Percentiles rank a stretch among this genome's conserved stretches.
phyloP scores from a whole-genome alignment of 768 basidiomycete species.

The Pleurotus citrinopileatus region DNA sequence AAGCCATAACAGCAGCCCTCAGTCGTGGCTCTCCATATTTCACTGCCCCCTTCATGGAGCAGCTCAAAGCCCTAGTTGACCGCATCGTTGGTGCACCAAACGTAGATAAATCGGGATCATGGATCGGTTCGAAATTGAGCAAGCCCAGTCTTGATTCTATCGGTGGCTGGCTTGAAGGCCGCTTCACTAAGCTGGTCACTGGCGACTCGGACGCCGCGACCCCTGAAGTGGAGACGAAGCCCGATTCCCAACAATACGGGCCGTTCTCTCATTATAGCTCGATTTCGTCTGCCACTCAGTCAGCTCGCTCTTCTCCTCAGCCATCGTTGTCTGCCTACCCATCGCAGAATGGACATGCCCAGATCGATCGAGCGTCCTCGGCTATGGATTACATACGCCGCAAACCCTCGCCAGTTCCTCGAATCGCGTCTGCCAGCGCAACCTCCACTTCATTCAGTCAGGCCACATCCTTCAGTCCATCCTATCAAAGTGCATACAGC shows the following conservation, averaged over 20 bases:
- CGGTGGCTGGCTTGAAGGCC: slow-evolving; percentile 88
- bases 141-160: slow-evolving; percentile 92
- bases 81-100: slow-evolving; percentile 72
- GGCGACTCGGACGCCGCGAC: slow-evolving; percentile 72
- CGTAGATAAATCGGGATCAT: slow-evolving; percentile 75
- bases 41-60: slow-evolving; percentile 63
- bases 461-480: slow-evolving; percentile 29
- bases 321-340: slow-evolving; percentile 66
- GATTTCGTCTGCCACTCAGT: slow-evolving; percentile 79
- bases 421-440: slow-evolving; percentile 51
- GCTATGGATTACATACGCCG: slow-evolving; percentile 72
- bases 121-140: slow-evolving; percentile 83
- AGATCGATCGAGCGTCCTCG: slow-evolving; percentile 72
- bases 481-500: slow-evolving; percentile 19
- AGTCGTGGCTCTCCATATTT: slow-evolving; percentile 64
- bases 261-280: slow-evolving; percentile 93
- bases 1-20: slow-evolving; percentile 75
- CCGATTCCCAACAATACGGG: slow-evolving; percentile 52
- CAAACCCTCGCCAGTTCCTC: slow-evolving; percentile 51
- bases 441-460: slow-evolving; percentile 50
- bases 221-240: slow-evolving; percentile 33
- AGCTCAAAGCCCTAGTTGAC: slow-evolving; percentile 76
- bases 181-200: slow-evolving; percentile 92
- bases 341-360: slow-evolving; percentile 40
- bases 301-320: slow-evolving; percentile 75